A percentile compares a stretch with the other conserved stretches of the same genome.
These are phyloP conservation scores for Dactylellina cionopaga DNA, from an alignment of 2,329 filamentous ascomycete species.

Conservation along the genomic window DNA sequence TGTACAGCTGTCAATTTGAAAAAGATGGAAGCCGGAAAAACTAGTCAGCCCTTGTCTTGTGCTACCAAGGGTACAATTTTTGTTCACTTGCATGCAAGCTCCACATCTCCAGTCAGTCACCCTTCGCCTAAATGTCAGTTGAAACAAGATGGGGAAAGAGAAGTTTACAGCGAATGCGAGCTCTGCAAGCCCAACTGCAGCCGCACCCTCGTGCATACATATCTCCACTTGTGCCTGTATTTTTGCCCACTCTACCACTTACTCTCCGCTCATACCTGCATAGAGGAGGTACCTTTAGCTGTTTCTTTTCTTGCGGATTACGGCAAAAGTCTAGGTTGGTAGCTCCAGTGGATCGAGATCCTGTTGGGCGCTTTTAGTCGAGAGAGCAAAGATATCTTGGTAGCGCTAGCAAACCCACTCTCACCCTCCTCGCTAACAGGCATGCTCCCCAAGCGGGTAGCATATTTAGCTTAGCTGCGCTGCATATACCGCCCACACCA, in stretches of 20 bases:
- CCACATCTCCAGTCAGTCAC: constrained; percentile 12
- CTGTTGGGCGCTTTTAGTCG: constrained; percentile 8
- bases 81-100: constrained; percentile 17
- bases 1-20: constrained; percentile 6
- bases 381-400: constrained; percentile 42
- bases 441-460: constrained; percentile 47
- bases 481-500: constrained; percentile 38
- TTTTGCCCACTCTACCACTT: not conserved
- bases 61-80: constrained; percentile 42
- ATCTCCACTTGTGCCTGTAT: not conserved
- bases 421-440: constrained; percentile 36
- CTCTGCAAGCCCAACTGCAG: constrained; percentile 45
- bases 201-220: constrained; percentile 32
- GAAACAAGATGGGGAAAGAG: constrained; percentile 23
- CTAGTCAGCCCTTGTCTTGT: constrained; percentile 17
- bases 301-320: constrained; percentile 25
- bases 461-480: constrained; percentile 24
- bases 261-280: not conserved
- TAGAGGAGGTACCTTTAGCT: not conserved
- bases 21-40: constrained; percentile 28
- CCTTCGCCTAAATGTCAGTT: constrained; percentile 43
- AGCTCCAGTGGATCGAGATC: constrained; percentile 51
- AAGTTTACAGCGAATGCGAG: constrained; percentile 13
- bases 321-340: constrained; percentile 42
- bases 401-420: constrained; percentile 22